phyloP scores from a whole-genome alignment of 768 basidiomycete species.

The Rhizopogon sp. region DNA sequence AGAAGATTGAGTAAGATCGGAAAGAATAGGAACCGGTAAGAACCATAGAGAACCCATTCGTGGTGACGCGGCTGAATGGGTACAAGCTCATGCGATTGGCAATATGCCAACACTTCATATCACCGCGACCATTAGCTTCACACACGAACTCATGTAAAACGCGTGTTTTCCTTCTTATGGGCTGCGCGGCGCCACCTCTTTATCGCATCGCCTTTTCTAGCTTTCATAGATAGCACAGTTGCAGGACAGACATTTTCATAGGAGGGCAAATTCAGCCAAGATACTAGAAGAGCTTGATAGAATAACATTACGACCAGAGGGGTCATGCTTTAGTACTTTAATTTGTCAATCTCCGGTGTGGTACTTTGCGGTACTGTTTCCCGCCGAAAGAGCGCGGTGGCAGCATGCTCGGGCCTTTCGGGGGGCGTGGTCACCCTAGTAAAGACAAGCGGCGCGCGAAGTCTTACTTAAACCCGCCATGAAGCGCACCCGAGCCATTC shows the following conservation, averaged over 20 bases:
- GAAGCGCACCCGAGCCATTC: neutral
- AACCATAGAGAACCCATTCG: neutral
- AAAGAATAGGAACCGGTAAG: slow-evolving; percentile 11
- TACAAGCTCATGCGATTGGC: slow-evolving; percentile 19
- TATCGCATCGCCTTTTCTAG: neutral
- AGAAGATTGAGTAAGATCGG: slow-evolving; percentile 24
- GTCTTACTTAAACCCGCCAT: slow-evolving; percentile 1
- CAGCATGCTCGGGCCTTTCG: neutral
- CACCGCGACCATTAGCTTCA: slow-evolving; percentile 19
- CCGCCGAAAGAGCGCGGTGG: neutral
- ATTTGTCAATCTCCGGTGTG: neutral
- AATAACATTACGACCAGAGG: neutral
- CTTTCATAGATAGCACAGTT: slow-evolving; percentile 3
- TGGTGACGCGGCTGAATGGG: slow-evolving; percentile 17
- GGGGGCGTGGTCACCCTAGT: neutral
- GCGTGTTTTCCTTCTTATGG: slow-evolving; percentile 31
- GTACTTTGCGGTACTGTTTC: neutral
- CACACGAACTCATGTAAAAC: slow-evolving; percentile 25
- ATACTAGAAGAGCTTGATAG: neutral
- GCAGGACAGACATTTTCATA: neutral
- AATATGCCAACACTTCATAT: slow-evolving; percentile 26
- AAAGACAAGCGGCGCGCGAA: neutral
- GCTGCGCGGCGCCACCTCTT: slow-evolving; percentile 14
- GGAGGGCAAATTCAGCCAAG: neutral
- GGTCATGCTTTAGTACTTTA: neutral